These are phyloP conservation scores for Clathrus columnatus DNA, from an alignment of 768 basidiomycete species.

Conservation along the genomic window DNA sequence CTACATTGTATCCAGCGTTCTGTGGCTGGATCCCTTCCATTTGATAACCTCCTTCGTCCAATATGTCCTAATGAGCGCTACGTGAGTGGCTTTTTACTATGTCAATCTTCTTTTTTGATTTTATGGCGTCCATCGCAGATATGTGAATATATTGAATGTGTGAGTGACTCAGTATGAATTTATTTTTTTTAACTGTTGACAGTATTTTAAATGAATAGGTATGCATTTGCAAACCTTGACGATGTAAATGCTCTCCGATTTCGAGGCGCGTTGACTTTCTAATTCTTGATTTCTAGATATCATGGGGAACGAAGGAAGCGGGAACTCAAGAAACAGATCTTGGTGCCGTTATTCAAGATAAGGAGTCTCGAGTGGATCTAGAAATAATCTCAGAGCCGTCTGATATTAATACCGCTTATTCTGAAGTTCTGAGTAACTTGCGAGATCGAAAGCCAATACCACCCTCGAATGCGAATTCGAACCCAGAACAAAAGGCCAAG, in stretches of 20 bases:
- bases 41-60: constrained; percentile 86
- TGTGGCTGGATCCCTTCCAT: constrained; percentile 95
- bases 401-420: constrained; percentile 76
- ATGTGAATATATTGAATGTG: constrained; percentile 72
- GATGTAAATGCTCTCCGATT: constrained; percentile 49
- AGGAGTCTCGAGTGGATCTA: constrained; percentile 75
- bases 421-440: constrained; percentile 73
- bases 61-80: constrained; percentile 80
- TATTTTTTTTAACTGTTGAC: no score
- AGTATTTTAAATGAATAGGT: no score
- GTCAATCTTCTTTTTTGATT: no score
- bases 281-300: constrained; percentile 41
- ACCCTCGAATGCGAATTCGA: constrained; percentile 22
- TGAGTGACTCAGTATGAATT: no score
- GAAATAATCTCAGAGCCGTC: constrained; percentile 76
- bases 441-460: constrained; percentile 21
- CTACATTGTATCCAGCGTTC: constrained; percentile 65
- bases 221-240: constrained; percentile 79
- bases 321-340: constrained; percentile 64
- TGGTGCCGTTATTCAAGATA: constrained; percentile 75
- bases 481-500: constrained; percentile 51
- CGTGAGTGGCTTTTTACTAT: constrained; percentile 15
- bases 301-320: constrained; percentile 85
- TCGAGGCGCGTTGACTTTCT: background rate
- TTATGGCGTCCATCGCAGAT: no score